Base-by-base conservation (phyloP, 495 filamentous ascomycete genomes). In the Penicillium ucsense region DNA sequence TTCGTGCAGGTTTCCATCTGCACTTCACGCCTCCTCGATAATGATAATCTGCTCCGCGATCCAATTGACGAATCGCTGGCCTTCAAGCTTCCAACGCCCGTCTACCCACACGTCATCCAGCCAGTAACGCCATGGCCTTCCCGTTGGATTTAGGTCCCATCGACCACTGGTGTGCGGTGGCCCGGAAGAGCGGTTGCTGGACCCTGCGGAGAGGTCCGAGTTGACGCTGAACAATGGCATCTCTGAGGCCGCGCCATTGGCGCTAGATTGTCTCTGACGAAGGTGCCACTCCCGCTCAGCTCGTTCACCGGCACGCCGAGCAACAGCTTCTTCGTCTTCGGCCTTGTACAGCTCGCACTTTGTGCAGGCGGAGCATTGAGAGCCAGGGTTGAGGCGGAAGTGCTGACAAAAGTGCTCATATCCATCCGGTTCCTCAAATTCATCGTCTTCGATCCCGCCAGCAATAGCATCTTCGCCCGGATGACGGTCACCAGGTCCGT, bases 401-500 rank as follows among this genome's bases (percentile, higher is more conserved):
- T 98, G 92, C 54, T 95, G 80, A 60, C 92, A 98, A 56, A 95
- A 98, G 63, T 98, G 92, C 29, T 77, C 67, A 57, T 98, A 96
- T 5, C 89, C 85, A 54, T 86, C 77, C 2, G 73, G 72, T 49
- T 76, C 75, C 44, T 66, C 71, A 8, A 65, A 59, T 39, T 64
- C 64, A 20, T 62, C 63, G 5, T 59, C 41, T 11, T 43, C 59
- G 6, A 41, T 52, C 8, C 52, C 45, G 3, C 55, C 47, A 6
- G 47, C 54, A 6, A 41, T 54, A n/a, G 46, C 46, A 6, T 63
- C 51, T 4, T 49, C 49, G 11, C 47, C 28, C n/a, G 38, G 29
- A 4, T 29, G 42, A 9, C 28, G 36, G 38, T 37, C 32, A 28
- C 51, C 36, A 29, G 35, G 37, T 8, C 47, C 52, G 35, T 47